These are phyloP conservation scores for Ceratocystis ficicola DNA, from an alignment of 2,329 filamentous ascomycete genomes.

Conservation along the genomic window DNA sequence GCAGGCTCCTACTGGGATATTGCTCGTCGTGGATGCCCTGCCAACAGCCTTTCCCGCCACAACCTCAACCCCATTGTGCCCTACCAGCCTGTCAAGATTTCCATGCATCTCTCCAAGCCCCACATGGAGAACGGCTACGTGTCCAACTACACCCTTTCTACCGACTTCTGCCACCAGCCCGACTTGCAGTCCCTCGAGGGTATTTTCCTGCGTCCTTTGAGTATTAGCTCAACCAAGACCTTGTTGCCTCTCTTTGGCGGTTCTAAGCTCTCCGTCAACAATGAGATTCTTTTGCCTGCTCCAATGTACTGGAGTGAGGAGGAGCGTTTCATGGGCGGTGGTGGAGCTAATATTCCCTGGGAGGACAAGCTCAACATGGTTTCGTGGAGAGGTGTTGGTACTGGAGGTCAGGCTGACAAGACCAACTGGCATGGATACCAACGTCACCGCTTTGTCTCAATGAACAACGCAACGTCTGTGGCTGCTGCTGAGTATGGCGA, in stretches of 20 bases:
- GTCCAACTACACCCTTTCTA: slow-evolving; percentile 48
- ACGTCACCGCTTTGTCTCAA: slow-evolving; percentile 60
- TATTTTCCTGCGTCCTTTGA: slow-evolving; percentile 50
- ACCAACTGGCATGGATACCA: slow-evolving; percentile 62
- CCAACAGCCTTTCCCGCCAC: slow-evolving; percentile 47
- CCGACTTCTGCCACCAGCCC: slow-evolving; percentile 54
- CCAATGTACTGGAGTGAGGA: slow-evolving; percentile 58
- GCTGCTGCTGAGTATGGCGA: slow-evolving; percentile 36
- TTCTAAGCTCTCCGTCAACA: slow-evolving; percentile 57
- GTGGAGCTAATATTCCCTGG: slow-evolving; percentile 45
- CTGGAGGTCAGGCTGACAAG: slow-evolving; percentile 47
- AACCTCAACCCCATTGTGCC: slow-evolving; percentile 36
- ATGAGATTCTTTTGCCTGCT: slow-evolving; percentile 56
- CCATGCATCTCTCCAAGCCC: slow-evolving; percentile 35
- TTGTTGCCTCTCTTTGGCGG: slow-evolving; percentile 56
- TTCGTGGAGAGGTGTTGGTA: slow-evolving; percentile 57
- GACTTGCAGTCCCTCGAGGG: slow-evolving; percentile 51
- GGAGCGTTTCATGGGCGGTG: slow-evolving; percentile 47
- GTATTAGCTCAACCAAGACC: slow-evolving; percentile 43
- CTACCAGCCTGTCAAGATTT: slow-evolving; percentile 35
- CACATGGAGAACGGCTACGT: slow-evolving; percentile 48
- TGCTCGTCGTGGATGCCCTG: slow-evolving; percentile 48
- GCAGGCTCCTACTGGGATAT: slow-evolving; percentile 45
- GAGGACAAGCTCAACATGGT: slow-evolving; percentile 40
- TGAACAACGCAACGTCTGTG: slow-evolving; percentile 56